Conservation (phyloP, 2,329 filamentous ascomycete genomes). For the Graphilbum ipis-grandicollis region DNA sequence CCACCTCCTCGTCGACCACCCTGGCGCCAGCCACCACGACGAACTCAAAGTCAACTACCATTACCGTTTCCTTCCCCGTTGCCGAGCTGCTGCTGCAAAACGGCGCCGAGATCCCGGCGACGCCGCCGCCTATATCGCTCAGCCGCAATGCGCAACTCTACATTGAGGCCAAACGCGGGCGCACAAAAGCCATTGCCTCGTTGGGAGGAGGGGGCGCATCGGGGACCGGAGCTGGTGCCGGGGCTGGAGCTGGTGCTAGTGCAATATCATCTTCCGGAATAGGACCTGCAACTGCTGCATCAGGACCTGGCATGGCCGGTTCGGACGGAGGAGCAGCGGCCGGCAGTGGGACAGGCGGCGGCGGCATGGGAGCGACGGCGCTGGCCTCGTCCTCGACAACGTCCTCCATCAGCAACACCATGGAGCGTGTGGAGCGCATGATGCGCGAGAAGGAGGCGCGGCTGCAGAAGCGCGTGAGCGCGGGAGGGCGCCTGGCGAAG, state of each 20-base stretch:
- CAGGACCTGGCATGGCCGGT: too few species aligned
- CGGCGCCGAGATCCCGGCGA: constrained; percentile 67
- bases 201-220: background rate
- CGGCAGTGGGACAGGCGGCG: constrained; percentile 24
- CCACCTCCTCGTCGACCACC: background rate
- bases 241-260: background rate
- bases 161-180: constrained; percentile 56
- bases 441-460: constrained; percentile 49
- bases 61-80: constrained; percentile 69
- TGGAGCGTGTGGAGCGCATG: constrained; percentile 25
- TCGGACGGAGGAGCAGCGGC: background rate
- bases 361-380: constrained; percentile 9
- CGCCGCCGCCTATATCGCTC: constrained; percentile 66
- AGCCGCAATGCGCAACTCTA: constrained; percentile 68
- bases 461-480: constrained; percentile 64
- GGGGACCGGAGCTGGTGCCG: constrained; percentile 12
- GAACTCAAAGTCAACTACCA: too few species aligned
- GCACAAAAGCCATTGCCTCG: constrained; percentile 20
- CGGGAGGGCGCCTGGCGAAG: constrained; percentile 54
- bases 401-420: constrained; percentile 14
- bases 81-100: constrained; percentile 89
- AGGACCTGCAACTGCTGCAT: background rate
- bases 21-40: constrained; percentile 28
- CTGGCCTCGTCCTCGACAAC: constrained; percentile 30
- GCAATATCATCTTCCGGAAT: background rate